These are phyloP conservation scores for Apiospora kogelbergensis DNA, from an alignment of 2,329 filamentous ascomycete genomes.

Conservation along the genomic window DNA sequence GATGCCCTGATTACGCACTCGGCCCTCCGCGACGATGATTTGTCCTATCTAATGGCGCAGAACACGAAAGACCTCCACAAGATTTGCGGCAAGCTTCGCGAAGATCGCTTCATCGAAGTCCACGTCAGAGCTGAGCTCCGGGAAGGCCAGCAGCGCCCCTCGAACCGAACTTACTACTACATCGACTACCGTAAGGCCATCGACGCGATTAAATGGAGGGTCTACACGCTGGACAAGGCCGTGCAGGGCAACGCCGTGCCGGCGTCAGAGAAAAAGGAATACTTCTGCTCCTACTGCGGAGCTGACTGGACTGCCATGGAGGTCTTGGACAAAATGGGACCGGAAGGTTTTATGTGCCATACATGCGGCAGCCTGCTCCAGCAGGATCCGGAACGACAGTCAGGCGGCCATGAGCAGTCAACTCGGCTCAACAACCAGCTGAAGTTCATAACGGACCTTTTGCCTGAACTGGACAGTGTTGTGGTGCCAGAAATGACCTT, in stretches of 20 bases:
- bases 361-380: constrained; percentile 68
- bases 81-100: constrained; percentile 78
- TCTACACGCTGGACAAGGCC: constrained; percentile 83
- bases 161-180: constrained; percentile 92
- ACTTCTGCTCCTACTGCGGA: constrained; percentile 78
- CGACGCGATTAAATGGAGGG: constrained; percentile 93
- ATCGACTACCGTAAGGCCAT: constrained; percentile 94
- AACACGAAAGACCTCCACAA: constrained; percentile 92
- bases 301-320: constrained; percentile 89
- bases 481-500: constrained; percentile 74
- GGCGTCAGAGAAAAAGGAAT: constrained; percentile 86
- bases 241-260: constrained; percentile 83
- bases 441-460: constrained; percentile 72
- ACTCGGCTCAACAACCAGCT: constrained; percentile 77
- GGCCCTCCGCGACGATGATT: constrained; percentile 81
- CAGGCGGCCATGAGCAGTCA: constrained; percentile 71
- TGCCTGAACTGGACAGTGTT: constrained; percentile 75
- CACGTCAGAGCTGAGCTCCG: constrained; percentile 75
- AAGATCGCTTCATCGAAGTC: constrained; percentile 83
- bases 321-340: constrained; percentile 74
- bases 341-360: constrained; percentile 77
- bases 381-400: constrained; percentile 65
- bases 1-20: constrained; percentile 76
- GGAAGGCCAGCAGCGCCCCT: constrained; percentile 78
- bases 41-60: constrained; percentile 83